A percentile compares a stretch with the other conserved stretches of the same genome.
These are phyloP conservation scores for Hyaloscypha hepaticicola DNA, from an alignment of 495 filamentous ascomycete genomes.

Conservation along the genomic window DNA sequence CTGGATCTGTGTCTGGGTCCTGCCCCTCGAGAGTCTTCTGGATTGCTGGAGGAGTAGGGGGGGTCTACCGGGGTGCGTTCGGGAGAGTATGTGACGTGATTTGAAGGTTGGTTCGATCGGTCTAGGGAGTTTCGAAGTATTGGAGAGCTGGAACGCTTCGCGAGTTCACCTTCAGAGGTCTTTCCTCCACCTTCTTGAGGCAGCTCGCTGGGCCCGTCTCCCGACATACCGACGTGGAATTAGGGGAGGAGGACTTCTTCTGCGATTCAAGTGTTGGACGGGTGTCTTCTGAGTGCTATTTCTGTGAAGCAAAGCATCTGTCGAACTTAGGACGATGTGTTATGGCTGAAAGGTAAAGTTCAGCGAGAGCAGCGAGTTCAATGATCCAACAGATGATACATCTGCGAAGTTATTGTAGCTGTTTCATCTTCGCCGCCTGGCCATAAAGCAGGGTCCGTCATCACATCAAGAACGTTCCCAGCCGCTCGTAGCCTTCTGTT, in stretches of 20 bases:
- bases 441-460: constrained; percentile 2
- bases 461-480: constrained; percentile 5
- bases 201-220: constrained; percentile 22
- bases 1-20: constrained; percentile 18
- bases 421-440: not conserved
- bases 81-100: constrained; percentile 12
- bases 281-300: constrained; percentile 14
- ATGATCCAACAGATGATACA: constrained; percentile 8
- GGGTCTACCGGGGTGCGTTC: constrained; percentile 17
- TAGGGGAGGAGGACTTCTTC: not conserved
- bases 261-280: constrained; percentile 13
- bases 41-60: not conserved
- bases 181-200: constrained; percentile 19
- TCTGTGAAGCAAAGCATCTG: constrained; percentile 3
- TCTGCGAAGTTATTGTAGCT: constrained; percentile 1
- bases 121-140: not conserved
- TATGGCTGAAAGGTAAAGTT: not conserved
- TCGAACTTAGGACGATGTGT: not conserved
- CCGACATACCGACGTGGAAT: constrained; percentile 15
- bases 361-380: not conserved
- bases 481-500: not conserved
- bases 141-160: constrained; percentile 18
- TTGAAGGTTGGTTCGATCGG: constrained; percentile 7
- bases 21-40: constrained; percentile 15
- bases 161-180: constrained; percentile 18